Percentiles rank a stretch among this genome's conserved stretches.
Conservation (phyloP, 2,329 filamentous ascomycete species). For the Fusarium keratoplasticum region DNA sequence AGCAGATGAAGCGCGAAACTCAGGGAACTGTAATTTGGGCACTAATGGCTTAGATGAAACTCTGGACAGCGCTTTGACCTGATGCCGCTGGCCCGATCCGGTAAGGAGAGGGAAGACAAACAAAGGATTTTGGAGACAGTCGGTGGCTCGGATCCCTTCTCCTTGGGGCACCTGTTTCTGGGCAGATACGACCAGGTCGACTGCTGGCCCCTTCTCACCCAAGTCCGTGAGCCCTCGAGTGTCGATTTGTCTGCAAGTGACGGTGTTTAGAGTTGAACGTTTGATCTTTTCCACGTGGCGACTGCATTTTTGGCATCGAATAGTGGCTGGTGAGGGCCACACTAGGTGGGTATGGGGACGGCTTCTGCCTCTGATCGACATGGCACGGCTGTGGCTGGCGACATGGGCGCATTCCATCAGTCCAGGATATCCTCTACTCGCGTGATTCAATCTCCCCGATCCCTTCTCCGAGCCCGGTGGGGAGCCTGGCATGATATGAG, state of each 20-base stretch:
- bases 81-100: slow-evolving; percentile 7
- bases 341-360: slow-evolving; percentile 13
- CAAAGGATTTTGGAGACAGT: slow-evolving; percentile 11
- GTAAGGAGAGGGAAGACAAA: slow-evolving; percentile 17
- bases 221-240: not conserved
- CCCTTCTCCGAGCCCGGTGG: not conserved
- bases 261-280: slow-evolving; percentile 4
- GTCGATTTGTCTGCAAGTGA: not conserved
- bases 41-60: slow-evolving; percentile 43
- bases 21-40: slow-evolving; percentile 19
- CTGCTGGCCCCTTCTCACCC: slow-evolving; percentile 4
- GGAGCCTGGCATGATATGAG: slow-evolving; percentile 7
- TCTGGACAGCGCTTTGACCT: slow-evolving; percentile 40
- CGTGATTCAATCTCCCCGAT: slow-evolving; percentile 14
- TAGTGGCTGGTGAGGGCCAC: slow-evolving; percentile 8
- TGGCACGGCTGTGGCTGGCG: slow-evolving; percentile 8
- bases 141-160: not conserved
- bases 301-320: slow-evolving; percentile 14
- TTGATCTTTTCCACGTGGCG: slow-evolving; percentile 21
- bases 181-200: slow-evolving; percentile 4
- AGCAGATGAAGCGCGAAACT: slow-evolving; percentile 16
- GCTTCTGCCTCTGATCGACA: slow-evolving; percentile 8
- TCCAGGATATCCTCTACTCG: slow-evolving; percentile 18
- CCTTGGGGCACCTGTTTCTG: not conserved
- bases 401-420: slow-evolving; percentile 16